Base-by-base conservation (phyloP, 495 filamentous ascomycete species). In the Aspergillus ellipticus region DNA sequence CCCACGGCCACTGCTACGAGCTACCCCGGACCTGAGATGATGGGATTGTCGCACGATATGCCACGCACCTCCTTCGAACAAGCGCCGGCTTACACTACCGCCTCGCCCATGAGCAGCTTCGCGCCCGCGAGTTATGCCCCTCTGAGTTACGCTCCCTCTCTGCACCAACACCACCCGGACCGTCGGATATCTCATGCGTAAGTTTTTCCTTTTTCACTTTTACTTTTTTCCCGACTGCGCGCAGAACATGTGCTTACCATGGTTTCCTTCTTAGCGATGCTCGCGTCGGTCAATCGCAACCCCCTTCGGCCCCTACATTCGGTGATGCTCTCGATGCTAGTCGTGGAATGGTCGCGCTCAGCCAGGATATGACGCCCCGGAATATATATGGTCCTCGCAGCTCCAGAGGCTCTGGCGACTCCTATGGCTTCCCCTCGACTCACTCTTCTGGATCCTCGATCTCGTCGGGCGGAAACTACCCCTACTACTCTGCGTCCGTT, bases 401-500 rank as follows among this genome's bases (percentile, higher is more conserved):
- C 21, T 77, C 82, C 26, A 79, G 90, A 31, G 84, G 85, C 31
- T 92, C 92, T 2, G 77, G 82, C n/a, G 91, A 96, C 69, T 90
- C 90, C 8, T 97, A 97, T 63, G 93, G 93, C 21, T 97, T 97
- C 69, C 93, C 93, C 1, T 81, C 90, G 15, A 82, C 88, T 15
- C 93, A 97, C 73, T 97, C 94, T 1, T 83, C 89, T n/a, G 90
- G 82, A 63, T 97, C 95, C 2, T 97, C 95, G 39, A 90, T 97
- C 57, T 98, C 94, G 3, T 96, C 92, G 11, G 82, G 85, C 16
- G 76, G 84, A 65, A 82, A 78, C 56, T 84, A 85, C 58, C 79
- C 82, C 51, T 89, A 90, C 61, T 92, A 94, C 71, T 90, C 89
- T 58, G 87, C 88, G 16, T 86, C 83, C 0, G 82, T 85, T 8